These are phyloP conservation scores for Backusella circina DNA, from an alignment of 192 early-diverging fungal species.

Conservation along the genomic window DNA sequence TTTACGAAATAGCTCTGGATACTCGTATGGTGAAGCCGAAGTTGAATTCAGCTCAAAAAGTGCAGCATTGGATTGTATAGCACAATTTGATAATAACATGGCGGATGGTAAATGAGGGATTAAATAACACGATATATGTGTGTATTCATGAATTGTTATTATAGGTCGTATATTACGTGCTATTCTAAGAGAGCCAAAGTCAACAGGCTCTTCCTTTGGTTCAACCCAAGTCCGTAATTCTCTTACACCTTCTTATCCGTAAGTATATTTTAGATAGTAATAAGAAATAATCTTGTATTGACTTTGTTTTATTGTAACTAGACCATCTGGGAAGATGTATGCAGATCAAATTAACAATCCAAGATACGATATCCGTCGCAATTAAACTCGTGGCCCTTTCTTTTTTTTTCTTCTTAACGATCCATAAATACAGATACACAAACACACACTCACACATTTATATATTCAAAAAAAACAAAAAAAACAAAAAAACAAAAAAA, in stretches of 20 bases:
- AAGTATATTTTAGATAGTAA: background rate
- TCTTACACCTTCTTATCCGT: background rate
- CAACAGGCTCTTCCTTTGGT: conserved; percentile 1
- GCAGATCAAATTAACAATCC: conserved; percentile 18
- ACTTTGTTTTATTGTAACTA: background rate
- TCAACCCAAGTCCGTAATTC: conserved; percentile 5
- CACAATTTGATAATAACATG: conserved; percentile 41
- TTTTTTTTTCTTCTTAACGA: background rate
- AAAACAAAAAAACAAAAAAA: too few relatives aligned
- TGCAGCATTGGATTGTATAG: conserved; percentile 40
- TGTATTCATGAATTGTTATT: background rate
- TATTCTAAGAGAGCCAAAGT: conserved; percentile 24
- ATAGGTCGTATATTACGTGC: conserved; percentile 34
- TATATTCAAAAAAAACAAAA: too few relatives aligned
- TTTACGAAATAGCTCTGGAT: conserved; percentile 30
- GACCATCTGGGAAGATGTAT: conserved; percentile 26
- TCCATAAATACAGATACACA: background rate
- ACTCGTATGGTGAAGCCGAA: conserved; percentile 43
- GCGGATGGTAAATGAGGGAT: conserved; percentile 39
- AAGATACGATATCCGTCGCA: conserved; percentile 10
- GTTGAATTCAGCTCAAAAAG: conserved; percentile 43
- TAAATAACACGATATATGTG: background rate
- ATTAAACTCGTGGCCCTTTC: background rate
- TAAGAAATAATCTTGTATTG: too few relatives aligned
- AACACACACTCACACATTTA: background rate